Percentiles rank a stretch among this genome's conserved stretches.
Evolutionary conservation across 805 yeast species (phyloP).

Genomic region (Kodamaea kaohsiungensis): DNA sequence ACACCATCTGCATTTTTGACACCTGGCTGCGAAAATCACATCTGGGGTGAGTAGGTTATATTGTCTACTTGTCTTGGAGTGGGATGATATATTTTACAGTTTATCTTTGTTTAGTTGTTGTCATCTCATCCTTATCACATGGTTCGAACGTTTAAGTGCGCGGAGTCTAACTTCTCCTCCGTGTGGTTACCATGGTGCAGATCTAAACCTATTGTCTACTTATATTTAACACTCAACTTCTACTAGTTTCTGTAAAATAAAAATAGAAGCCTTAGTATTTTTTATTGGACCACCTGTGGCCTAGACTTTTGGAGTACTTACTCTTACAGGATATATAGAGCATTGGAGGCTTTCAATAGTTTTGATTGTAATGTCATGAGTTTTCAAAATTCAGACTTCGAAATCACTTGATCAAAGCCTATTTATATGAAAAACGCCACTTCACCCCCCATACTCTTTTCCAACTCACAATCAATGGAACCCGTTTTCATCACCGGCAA

Average conservation of each 20-base stretch:
- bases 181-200: background rate
- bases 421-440: conserved; percentile 1
- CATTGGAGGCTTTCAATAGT: no score
- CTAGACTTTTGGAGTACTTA: background rate
- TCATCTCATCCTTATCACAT: background rate
- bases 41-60: background rate
- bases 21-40: background rate
- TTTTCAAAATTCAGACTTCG: no score
- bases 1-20: background rate
- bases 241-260: background rate
- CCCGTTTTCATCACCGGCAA: conserved; percentile 1
- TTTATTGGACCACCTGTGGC: background rate
- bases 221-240: background rate
- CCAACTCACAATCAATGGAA: background rate
- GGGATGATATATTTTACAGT: background rate
- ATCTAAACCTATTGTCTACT: background rate
- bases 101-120: background rate
- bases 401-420: no score
- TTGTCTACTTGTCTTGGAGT: background rate
- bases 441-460: background rate
- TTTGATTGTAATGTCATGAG: no score
- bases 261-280: background rate
- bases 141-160: background rate
- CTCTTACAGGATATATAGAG: background rate
- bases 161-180: background rate